Evolutionary conservation across 2,329 filamentous ascomycete genomes (phyloP), one percentile per base, ranked within the genome.

Genomic region (Botrytis cinerea): DNA sequence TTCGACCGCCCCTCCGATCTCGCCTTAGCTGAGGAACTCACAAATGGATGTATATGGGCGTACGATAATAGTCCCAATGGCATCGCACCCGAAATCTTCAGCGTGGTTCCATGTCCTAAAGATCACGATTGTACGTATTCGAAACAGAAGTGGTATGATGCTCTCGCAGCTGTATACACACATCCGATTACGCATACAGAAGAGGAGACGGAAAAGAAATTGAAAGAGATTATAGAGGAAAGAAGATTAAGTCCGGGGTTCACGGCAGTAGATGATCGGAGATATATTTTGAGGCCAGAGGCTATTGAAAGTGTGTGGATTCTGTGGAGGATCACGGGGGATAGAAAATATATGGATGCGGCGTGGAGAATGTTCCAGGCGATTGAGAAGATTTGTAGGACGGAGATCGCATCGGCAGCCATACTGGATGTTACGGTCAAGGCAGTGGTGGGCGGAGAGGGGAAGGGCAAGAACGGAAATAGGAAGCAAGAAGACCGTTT

Each of bases 261-360:
- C 66, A 75, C 74, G 1, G 60, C 38, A 10, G 73, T 79, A 25
- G 59, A 75, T 35, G 78, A 80, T 73, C 74, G 75, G 4, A 67
- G 77, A 43, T 80, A 80, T 74, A 74, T 79, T 16, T 70, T 79
- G 18, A 73, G 79, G 80, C 90, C 90, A 18, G 90, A 92, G 81
- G 90, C 89, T 5, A 91, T 92, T 66, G 90, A 92, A 80, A 90
- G 88, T 9, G 88, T 92, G 32, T 92, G 90, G 82, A 87, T 91
- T 79, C 86, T 92, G 84, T 78, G 78, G 66, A 77, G 80, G 6
- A 78, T 81, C 4, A 80, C 79, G 1, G 79, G 75, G 1, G 75
- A 80, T 43, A 71, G 74, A 5, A 77, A 80, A n/a, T 81, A 83
- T 73, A 81, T 82, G 43, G 83, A 86, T 43, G 80, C 80, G 1